Evolutionary conservation across 2,329 filamentous ascomycete genomes (phyloP), one percentile per base, ranked within the genome.

Genomic region (Talaromyces sp.): DNA sequence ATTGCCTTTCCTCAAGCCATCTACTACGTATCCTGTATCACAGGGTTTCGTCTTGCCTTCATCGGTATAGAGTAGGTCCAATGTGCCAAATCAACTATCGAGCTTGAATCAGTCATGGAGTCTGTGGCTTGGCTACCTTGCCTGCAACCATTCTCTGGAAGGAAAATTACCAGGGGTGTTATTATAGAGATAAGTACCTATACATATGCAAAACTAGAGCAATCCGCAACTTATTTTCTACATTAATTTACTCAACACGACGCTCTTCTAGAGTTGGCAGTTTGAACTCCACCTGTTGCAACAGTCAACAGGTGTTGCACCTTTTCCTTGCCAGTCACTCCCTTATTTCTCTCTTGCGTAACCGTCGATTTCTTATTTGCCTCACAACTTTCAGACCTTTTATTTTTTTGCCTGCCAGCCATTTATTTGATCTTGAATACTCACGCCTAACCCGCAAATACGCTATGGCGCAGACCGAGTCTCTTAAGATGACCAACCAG

Each of bases 401-500:
- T 41, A 11, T 17, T 40, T 53, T 40, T n/a, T n/a, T 15, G 19
- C 15, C 13, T 39, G 28, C 6, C 2, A 22, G 3, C 40, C 21
- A 2, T 15, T 10, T 40, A 25, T 17, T 37, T 4, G 6, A n/a
- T 15, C 11, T 46, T 56, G 31, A 36, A 13, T 28, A 4, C 25
- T 19, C 39, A 63, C 13, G 53, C 54, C 8, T n/a, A n/a, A 19
- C 1, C 3, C 40, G 19, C 45, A 13, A 11, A n/a, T 36, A 51
- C 53, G 9, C 50, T 60, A 13, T 43, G 37, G 19, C 62, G 51
- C 35, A 56, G 36, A 56, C 10, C n/a, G 54, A 56, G 35, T 13
- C 33, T 21, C 22, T 39, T 4, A 56, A 56, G 22, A 56, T 50
- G 54, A 33, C 15, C 13, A 56, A 40, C 22, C 10, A 6, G 8